Evolutionary conservation across 2,329 filamentous ascomycete species (phyloP).

Genomic region (Penicillium polonicum): DNA sequence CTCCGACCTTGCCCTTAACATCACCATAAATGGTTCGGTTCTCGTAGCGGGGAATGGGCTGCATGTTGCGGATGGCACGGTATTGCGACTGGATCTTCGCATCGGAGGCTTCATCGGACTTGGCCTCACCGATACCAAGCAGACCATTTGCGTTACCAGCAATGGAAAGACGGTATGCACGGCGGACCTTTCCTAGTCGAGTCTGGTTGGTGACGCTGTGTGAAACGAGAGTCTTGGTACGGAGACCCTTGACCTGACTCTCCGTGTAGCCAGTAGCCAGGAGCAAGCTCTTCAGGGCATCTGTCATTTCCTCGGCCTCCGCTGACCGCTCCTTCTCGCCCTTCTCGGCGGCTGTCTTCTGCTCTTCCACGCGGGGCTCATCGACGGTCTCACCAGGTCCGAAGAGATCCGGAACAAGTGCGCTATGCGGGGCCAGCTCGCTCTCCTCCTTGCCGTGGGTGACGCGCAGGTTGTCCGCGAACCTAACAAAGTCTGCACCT

Average conservation of each 20-base stretch:
- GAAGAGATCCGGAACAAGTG: constrained; percentile 54
- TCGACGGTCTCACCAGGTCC: constrained; percentile 41
- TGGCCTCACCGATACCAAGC: constrained; percentile 85
- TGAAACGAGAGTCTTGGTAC: constrained; percentile 69
- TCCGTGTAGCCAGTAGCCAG: constrained; percentile 57
- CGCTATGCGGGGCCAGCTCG: constrained; percentile 50
- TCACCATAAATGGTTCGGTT: constrained; percentile 87
- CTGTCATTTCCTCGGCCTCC: constrained; percentile 35
- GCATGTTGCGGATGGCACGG: constrained; percentile 86
- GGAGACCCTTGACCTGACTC: constrained; percentile 52
- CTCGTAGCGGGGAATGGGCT: constrained; percentile 88
- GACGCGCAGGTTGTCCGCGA: constrained; percentile 49
- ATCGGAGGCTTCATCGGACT: constrained; percentile 70
- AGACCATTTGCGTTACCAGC: constrained; percentile 85
- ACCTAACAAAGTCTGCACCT: constrained; percentile 43
- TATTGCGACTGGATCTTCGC: constrained; percentile 71
- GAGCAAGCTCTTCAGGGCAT: constrained; percentile 52
- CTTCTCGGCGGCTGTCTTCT: constrained; percentile 27
- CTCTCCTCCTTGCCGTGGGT: constrained; percentile 52
- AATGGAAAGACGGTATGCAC: constrained; percentile 71
- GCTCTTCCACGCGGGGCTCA: constrained; percentile 27
- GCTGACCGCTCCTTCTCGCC: constrained; percentile 30
- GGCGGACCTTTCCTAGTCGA: constrained; percentile 87
- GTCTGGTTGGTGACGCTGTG: constrained; percentile 88
- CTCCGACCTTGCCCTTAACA: constrained; percentile 79